A percentile compares a stretch with the other conserved stretches of the same genome.
These are phyloP conservation scores for Fusarium sp. DNA, from an alignment of 2,329 filamentous ascomycete species.

Conservation along the genomic window DNA sequence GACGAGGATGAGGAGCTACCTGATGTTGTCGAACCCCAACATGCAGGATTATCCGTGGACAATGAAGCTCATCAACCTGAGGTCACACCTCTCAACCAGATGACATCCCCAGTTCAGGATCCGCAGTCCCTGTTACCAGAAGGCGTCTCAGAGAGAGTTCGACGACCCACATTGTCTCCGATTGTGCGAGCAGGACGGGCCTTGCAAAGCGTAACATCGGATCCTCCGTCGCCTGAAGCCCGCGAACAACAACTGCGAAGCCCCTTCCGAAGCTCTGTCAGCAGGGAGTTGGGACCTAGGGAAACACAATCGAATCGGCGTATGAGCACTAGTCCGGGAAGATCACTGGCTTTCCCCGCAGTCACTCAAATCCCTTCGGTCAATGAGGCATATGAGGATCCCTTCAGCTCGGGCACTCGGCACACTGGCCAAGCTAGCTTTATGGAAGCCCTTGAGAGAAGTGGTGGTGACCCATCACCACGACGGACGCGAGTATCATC, in stretches of 20 bases:
- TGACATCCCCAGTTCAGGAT: constrained; percentile 57
- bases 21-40: constrained; percentile 24
- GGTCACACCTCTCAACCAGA: constrained; percentile 56
- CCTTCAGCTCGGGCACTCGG: constrained; percentile 47
- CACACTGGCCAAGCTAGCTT: constrained; percentile 52
- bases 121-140: constrained; percentile 53
- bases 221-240: constrained; percentile 70
- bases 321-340: constrained; percentile 52
- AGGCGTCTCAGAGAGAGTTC: constrained; percentile 47
- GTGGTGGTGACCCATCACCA: constrained; percentile 34
- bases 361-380: constrained; percentile 26
- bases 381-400: constrained; percentile 47
- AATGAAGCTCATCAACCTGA: constrained; percentile 42
- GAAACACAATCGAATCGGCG: constrained; percentile 47
- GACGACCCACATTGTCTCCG: constrained; percentile 67
- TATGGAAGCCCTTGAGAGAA: constrained; percentile 53
- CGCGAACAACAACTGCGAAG: constrained; percentile 69
- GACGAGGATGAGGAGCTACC: constrained; percentile 26
- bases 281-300: constrained; percentile 54
- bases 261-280: constrained; percentile 65
- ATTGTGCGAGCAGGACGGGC: constrained; percentile 72
- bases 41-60: constrained; percentile 26
- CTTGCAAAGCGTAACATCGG: constrained; percentile 72
- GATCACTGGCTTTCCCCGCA: constrained; percentile 32
- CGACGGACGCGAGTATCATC: constrained; percentile 33